These are phyloP conservation scores for Podila horticola DNA, from an alignment of 192 early-diverging fungal genomes.

Conservation along the genomic window DNA sequence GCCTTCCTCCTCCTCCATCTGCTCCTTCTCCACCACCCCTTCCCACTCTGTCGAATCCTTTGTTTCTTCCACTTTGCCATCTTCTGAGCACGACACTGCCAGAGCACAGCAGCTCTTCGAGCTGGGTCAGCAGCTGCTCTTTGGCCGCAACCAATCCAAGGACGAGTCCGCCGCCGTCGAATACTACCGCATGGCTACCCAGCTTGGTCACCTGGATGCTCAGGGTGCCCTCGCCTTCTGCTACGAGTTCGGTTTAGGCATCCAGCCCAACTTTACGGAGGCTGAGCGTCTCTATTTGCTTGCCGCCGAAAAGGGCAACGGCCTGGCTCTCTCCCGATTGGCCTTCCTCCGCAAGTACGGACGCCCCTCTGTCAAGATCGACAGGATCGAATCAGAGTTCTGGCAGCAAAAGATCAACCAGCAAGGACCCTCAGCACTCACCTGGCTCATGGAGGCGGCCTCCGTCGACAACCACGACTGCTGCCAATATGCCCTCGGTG, in stretches of 20 bases:
- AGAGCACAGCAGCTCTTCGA: conserved; percentile 35
- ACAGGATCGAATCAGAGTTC: conserved; percentile 80
- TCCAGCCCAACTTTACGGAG: conserved; percentile 64
- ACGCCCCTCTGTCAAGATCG: conserved; percentile 79
- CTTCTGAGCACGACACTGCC: conserved; percentile 11
- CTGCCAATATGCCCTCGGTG: conserved; percentile 76
- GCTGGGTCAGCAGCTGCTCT: conserved; percentile 53
- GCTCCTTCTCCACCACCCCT: conserved; percentile 26
- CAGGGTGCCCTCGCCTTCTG: conserved; percentile 74
- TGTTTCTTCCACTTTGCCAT: not conserved
- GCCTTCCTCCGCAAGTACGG: conserved; percentile 86
- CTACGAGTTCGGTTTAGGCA: conserved; percentile 75
- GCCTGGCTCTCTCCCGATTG: conserved; percentile 64
- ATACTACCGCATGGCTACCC: conserved; percentile 67
- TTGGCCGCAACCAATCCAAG: conserved; percentile 58
- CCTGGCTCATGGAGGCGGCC: conserved; percentile 75
- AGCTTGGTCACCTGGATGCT: conserved; percentile 54
- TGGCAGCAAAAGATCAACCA: conserved; percentile 75
- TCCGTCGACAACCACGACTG: conserved; percentile 62
- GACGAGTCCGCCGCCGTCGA: conserved; percentile 61
- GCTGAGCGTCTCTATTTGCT: conserved; percentile 74
- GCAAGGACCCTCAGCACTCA: conserved; percentile 61
- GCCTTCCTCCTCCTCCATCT: conserved; percentile 11
- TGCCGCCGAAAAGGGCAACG: conserved; percentile 60
- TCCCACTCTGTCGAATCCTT: conserved; percentile 17